These are phyloP conservation scores for Pseudophaeomoniella oleicola DNA, from an alignment of 2,329 filamentous ascomycete species.

Conservation along the genomic window DNA sequence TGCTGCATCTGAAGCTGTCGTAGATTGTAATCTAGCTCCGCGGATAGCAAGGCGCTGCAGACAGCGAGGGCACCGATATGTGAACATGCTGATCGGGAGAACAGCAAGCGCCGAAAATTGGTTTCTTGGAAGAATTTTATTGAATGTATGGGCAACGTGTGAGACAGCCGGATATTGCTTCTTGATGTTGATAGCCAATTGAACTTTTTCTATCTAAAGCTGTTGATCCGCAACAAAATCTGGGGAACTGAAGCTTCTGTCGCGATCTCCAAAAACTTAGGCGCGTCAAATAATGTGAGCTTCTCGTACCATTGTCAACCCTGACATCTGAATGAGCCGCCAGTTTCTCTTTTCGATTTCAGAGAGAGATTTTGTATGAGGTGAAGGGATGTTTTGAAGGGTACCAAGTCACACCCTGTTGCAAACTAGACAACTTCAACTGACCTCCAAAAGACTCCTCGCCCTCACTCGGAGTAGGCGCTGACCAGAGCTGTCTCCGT, in stretches of 20 bases:
- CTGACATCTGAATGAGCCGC: no score
- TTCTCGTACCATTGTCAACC: no score
- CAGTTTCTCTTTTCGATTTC: no score
- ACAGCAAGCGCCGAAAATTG: constrained; percentile 4
- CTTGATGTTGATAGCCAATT: no score
- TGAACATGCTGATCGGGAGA: constrained; percentile 1
- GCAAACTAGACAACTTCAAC: no score
- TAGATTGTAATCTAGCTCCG: constrained; percentile 25
- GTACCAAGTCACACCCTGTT: no score
- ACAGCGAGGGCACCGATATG: not conserved
- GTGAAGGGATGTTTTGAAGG: no score
- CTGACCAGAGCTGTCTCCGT: not conserved
- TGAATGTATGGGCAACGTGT: no score
- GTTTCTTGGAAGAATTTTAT: no score
- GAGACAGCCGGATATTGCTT: no score
- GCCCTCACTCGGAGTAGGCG: not conserved
- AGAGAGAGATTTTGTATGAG: no score
- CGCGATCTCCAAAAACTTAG: not conserved
- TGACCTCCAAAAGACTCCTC: no score
- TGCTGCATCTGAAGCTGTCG: constrained; percentile 13
- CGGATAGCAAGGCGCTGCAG: not conserved
- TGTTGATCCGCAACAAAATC: not conserved
- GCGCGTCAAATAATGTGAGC: not conserved
- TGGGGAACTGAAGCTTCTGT: not conserved
- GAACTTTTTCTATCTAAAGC: not conserved